Evolutionary conservation across 164 flowering plant species (phyloP).

Genomic region (Vitis rupestris): DNA sequence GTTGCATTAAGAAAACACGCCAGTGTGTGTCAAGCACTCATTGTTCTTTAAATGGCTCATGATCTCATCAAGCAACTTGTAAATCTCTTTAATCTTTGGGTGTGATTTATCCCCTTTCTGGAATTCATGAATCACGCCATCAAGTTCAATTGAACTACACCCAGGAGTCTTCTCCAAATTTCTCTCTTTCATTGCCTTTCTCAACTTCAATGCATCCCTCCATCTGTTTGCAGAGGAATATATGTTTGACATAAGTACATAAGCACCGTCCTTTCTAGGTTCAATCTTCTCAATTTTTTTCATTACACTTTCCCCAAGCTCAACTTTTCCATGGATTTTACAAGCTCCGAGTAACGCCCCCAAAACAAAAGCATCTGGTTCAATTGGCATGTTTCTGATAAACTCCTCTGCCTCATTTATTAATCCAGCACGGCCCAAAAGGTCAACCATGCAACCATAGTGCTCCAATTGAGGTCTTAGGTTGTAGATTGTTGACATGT

Average conservation of each 20-base stretch:
- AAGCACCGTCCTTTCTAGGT: constrained; percentile 35
- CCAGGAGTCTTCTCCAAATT: constrained; percentile 33
- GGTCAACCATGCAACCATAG: constrained; percentile 37
- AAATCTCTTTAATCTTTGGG: constrained; percentile 18
- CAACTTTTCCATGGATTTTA: constrained; percentile 24
- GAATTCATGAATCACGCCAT: constrained; percentile 34
- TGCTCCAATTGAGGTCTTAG: constrained; percentile 30
- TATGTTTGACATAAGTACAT: constrained; percentile 36
- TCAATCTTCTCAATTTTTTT: constrained; percentile 18
- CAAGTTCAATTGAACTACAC: constrained; percentile 34
- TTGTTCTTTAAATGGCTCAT: constrained; percentile 15
- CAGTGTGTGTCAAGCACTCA: not conserved
- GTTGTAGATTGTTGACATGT: constrained; percentile 23
- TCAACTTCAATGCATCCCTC: constrained; percentile 28
- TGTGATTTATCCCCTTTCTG: constrained; percentile 35
- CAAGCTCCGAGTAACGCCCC: constrained; percentile 43
- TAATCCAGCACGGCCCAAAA: constrained; percentile 36
- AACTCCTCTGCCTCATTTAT: constrained; percentile 28
- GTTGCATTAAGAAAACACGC: too few species aligned
- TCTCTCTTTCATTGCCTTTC: constrained; percentile 32
- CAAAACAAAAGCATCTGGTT: constrained; percentile 34
- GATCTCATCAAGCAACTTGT: constrained; percentile 12
- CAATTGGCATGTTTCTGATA: constrained; percentile 29
- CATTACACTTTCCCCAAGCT: constrained; percentile 27
- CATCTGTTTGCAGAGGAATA: constrained; percentile 31